These are phyloP conservation scores for Mycena haematopus DNA, from an alignment of 768 basidiomycete species.

Conservation along the genomic window DNA sequence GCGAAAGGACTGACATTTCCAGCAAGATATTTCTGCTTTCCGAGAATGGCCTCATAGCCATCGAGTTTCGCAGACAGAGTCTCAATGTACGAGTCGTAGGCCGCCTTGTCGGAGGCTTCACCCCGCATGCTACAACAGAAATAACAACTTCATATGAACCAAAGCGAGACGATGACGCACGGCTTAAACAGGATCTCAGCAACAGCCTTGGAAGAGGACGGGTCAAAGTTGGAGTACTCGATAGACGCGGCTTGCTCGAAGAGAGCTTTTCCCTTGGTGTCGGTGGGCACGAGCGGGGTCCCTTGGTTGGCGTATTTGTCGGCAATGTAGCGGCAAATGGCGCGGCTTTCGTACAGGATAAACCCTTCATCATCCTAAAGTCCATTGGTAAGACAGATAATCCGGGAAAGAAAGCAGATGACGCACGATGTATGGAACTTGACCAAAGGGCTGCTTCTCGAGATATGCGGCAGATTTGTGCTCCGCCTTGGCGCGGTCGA, in stretches of 20 bases:
- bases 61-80: no score
- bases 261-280: constrained; percentile 31
- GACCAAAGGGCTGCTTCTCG: background rate
- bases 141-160: background rate
- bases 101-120: constrained; percentile 28
- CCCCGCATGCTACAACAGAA: background rate
- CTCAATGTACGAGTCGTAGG: no score
- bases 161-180: constrained; percentile 6
- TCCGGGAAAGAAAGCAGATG: no score
- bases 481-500: background rate
- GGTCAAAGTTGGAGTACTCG: constrained; percentile 13
- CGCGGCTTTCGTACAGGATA: constrained; percentile 54
- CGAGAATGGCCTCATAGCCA: no score
- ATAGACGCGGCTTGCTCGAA: constrained; percentile 31
- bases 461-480: background rate
- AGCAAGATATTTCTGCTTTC: constrained; percentile 58
- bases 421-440: background rate
- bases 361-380: constrained; percentile 53
- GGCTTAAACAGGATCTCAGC: background rate
- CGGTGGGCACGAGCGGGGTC: constrained; percentile 44
- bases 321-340: constrained; percentile 52
- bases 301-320: constrained; percentile 48
- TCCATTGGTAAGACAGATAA: background rate
- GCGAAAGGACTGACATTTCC: constrained; percentile 51
- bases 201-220: background rate